Conservation (phyloP, 148 eudicot species). For the Chenopodium berlandieri region DNA sequence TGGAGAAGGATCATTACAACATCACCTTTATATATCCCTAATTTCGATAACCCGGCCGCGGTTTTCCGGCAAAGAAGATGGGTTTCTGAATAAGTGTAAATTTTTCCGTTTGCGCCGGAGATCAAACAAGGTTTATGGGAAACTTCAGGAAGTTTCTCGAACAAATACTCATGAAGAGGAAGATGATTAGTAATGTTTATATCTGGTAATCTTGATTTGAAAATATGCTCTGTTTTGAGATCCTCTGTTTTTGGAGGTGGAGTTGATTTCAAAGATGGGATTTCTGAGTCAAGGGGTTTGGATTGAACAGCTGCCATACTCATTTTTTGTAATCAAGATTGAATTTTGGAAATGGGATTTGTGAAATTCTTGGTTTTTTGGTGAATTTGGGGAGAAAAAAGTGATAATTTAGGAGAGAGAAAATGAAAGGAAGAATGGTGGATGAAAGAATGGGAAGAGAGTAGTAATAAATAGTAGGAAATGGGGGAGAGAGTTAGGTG, state of each 20-base stretch:
- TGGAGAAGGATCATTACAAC: constrained; percentile 66
- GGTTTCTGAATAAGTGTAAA: constrained; percentile 52
- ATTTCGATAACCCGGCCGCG: constrained; percentile 46
- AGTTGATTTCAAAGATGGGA: background rate
- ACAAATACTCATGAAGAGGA: constrained; percentile 51
- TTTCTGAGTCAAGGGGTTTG: background rate
- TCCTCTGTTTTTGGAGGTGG: background rate
- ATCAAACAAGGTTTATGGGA: constrained; percentile 50
- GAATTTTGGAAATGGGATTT: background rate
- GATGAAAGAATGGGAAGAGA: background rate
- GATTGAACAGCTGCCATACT: constrained; percentile 28
- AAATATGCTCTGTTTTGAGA: constrained; percentile 28
- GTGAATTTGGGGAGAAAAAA: background rate
- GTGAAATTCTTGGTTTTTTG: background rate
- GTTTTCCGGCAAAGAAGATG: constrained; percentile 53
- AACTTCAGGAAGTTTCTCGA: constrained; percentile 36
- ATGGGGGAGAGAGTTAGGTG: background rate
- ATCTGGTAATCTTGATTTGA: constrained; percentile 36
- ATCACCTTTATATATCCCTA: constrained; percentile 52
- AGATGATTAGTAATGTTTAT: constrained; percentile 36
- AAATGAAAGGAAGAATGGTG: background rate
- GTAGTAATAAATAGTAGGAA: too few relatives aligned
- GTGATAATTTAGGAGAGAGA: background rate
- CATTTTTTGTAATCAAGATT: constrained; percentile 9
- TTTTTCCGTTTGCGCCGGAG: constrained; percentile 36